These are phyloP conservation scores for Herpetomonas tarakana DNA, from an alignment of 208 protist species.

Conservation along the genomic window DNA sequence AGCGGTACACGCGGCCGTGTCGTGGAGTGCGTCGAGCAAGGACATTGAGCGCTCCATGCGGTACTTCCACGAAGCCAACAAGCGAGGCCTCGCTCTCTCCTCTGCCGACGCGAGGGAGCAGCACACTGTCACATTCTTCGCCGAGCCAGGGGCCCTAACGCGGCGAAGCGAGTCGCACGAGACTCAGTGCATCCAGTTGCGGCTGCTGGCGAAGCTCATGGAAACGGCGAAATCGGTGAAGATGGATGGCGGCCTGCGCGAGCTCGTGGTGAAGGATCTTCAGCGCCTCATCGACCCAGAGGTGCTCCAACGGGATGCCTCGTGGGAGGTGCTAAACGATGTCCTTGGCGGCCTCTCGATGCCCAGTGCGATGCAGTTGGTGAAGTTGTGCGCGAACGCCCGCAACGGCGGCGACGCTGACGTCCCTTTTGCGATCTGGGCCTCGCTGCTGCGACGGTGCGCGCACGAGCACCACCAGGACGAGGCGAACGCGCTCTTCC, in stretches of 20 bases:
- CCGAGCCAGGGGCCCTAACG: slow-evolving; percentile 29
- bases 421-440: slow-evolving; percentile 81
- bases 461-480: slow-evolving; percentile 67
- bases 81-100: slow-evolving; percentile 30
- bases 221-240: slow-evolving; percentile 58
- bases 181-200: slow-evolving; percentile 58
- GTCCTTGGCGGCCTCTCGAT: slow-evolving; percentile 70
- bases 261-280: slow-evolving; percentile 66
- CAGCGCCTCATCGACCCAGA: slow-evolving; percentile 44
- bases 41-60: slow-evolving; percentile 66
- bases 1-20: slow-evolving; percentile 55
- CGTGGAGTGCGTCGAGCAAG: slow-evolving; percentile 53
- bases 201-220: slow-evolving; percentile 76
- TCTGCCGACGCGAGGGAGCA: not conserved
- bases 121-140: slow-evolving; percentile 1
- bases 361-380: slow-evolving; percentile 72
- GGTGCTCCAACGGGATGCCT: slow-evolving; percentile 31
- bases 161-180: slow-evolving; percentile 1
- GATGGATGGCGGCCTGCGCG: slow-evolving; percentile 72
- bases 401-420: slow-evolving; percentile 17
- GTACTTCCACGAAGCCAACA: slow-evolving; percentile 59
- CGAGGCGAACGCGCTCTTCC: slow-evolving; percentile 73
- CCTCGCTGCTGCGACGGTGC: slow-evolving; percentile 75
- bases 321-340: slow-evolving; percentile 81
- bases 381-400: slow-evolving; percentile 36